These are phyloP conservation scores for Fraxinus anomala DNA, from an alignment of 257 asterid species.

Conservation along the genomic window DNA sequence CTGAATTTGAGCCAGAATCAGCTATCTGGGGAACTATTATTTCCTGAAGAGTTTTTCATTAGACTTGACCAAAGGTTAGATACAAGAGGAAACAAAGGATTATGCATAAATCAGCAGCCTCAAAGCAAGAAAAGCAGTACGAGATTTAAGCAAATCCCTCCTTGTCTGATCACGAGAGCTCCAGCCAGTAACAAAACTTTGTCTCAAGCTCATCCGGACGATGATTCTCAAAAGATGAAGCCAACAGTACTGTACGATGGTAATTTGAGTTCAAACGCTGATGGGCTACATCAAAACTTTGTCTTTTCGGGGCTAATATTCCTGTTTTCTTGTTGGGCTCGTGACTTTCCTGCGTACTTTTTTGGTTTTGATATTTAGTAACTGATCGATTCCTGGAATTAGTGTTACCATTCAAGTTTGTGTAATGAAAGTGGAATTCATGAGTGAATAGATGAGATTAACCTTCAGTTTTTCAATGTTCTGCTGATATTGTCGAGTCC, in stretches of 20 bases:
- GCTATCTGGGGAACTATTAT: conserved; percentile 46
- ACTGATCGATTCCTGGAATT: background rate
- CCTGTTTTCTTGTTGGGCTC: conserved; percentile 25
- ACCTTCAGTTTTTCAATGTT: background rate
- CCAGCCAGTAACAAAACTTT: conserved; percentile 33
- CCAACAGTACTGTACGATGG: conserved; percentile 30
- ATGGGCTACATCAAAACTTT: conserved; percentile 17
- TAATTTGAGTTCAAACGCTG: conserved; percentile 16
- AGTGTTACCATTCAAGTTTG: conserved; percentile 18
- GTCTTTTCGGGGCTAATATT: conserved; percentile 23
- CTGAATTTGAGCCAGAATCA: conserved; percentile 59
- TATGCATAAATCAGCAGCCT: conserved; percentile 30
- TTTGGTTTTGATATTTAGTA: conserved; percentile 7
- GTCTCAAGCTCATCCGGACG: conserved; percentile 22
- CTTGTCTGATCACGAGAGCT: conserved; percentile 26
- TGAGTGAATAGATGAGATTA: background rate
- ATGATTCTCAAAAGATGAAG: conserved; percentile 28
- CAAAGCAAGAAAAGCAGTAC: conserved; percentile 20
- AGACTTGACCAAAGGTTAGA: conserved; percentile 60
- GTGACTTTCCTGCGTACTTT: background rate
- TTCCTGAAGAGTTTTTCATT: conserved; percentile 38
- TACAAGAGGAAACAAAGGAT: conserved; percentile 51
- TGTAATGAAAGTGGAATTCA: conserved; percentile 16
- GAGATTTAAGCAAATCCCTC: conserved; percentile 32
- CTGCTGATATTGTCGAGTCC: conserved; percentile 26